These are phyloP conservation scores for Paraurostyla sp. DNA, from an alignment of 73 alveolate species.

Conservation along the genomic window DNA sequence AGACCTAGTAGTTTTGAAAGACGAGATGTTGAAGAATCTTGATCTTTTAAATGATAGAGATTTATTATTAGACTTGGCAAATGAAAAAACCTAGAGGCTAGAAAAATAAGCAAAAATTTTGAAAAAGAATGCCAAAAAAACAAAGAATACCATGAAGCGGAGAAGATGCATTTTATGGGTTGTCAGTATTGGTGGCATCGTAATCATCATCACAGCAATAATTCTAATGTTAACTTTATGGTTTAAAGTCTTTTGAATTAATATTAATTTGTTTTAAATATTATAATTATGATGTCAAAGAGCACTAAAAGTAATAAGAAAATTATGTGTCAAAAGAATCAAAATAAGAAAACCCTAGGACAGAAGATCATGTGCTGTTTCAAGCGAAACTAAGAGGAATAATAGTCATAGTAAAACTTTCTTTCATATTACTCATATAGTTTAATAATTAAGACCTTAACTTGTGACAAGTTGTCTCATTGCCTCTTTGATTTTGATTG, in stretches of 20 bases:
- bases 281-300: constrained; percentile 49
- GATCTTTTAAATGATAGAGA: constrained; percentile 39
- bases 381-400: not conserved
- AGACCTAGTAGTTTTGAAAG: constrained; percentile 18
- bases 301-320: constrained; percentile 16
- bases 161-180: constrained; percentile 2
- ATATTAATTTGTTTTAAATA: not conserved
- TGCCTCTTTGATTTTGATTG: constrained; percentile 61
- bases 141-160: not conserved
- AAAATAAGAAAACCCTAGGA: not conserved
- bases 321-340: not conserved
- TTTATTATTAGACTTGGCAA: constrained; percentile 19
- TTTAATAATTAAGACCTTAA: constrained; percentile 26
- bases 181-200: not conserved
- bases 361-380: constrained; percentile 3
- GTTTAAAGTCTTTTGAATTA: constrained; percentile 17
- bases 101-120: not conserved
- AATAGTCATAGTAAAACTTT: not conserved
- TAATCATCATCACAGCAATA: not conserved
- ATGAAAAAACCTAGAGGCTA: constrained; percentile 2
- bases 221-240: not conserved
- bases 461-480: constrained; percentile 49
- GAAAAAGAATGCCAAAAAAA: not conserved
- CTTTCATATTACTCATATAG: not conserved
- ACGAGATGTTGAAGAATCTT: constrained; percentile 8